phyloP scores from a whole-genome alignment of 2,329 filamentous ascomycete species.

The Pestalotiopsis sp. region DNA sequence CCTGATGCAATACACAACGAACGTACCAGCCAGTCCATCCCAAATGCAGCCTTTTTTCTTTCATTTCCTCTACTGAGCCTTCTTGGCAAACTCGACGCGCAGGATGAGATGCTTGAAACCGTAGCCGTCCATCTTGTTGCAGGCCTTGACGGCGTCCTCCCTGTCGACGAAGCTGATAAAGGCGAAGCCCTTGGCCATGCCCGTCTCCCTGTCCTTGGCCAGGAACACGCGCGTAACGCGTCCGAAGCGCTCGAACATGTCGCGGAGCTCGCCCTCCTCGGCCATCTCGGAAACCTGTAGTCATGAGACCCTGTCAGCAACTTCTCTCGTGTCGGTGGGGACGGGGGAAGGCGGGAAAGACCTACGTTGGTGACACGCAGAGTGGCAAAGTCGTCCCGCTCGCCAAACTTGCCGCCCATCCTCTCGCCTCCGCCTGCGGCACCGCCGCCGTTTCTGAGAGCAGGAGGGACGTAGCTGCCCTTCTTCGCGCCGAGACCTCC shows the following conservation, averaged over 20 bases:
- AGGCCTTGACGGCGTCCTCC: conserved; percentile 86
- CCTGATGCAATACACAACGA: neutral
- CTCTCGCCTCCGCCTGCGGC: conserved; percentile 70
- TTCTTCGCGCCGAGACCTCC: conserved; percentile 65
- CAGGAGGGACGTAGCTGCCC: conserved; percentile 91
- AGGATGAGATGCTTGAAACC: conserved; percentile 88
- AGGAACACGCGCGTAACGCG: conserved; percentile 97
- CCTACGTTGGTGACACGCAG: conserved; percentile 96
- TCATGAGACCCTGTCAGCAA: neutral
- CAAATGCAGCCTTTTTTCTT: neutral
- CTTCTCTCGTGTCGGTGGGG: neutral
- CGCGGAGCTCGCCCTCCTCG: conserved; percentile 91
- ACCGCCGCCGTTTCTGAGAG: conserved; percentile 73
- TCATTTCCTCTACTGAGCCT: conserved; percentile 46
- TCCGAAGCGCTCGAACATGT: conserved; percentile 97
- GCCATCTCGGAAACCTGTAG: conserved; percentile 90
- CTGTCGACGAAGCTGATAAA: conserved; percentile 97
- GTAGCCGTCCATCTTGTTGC: conserved; percentile 96
- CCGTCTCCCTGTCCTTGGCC: conserved; percentile 96
- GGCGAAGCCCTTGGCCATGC: conserved; percentile 95
- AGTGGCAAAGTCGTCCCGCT: conserved; percentile 94
- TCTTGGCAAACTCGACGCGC: conserved; percentile 86
- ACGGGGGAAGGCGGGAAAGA: conserved; percentile 26
- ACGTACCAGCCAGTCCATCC: neutral
- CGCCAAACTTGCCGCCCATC: conserved; percentile 87